Evolutionary conservation across 108 stramenopile genomes (phyloP), one percentile per base, ranked within the genome.

Genomic region (Cylindrotheca closterium): DNA sequence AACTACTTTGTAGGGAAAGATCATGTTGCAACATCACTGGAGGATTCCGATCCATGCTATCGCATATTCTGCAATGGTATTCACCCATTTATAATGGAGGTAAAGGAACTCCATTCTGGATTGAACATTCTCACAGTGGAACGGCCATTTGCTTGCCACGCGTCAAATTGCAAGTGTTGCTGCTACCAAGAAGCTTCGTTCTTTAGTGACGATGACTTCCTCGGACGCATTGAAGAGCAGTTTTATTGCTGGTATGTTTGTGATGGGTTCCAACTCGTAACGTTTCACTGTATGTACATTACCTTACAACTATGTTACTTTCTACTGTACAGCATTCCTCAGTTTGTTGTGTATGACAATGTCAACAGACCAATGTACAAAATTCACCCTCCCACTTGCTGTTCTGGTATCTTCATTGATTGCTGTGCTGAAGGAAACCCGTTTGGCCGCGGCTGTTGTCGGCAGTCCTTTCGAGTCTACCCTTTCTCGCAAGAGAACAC

Each of bases 361-460:
- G 27, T 68, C 2, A 73, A 68, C 4, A 66, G 72, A 10, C 52
- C 56, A 28, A 17, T 84, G 12, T 86, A 86, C 72, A 78, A 69
- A 37, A 45, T 86, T 45, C 79, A 86, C 56, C 65, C 51, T 49
- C 87, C 87, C 3, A 82, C 81, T 0, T 88, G 87, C 67, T 73
- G 65, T 46, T 72, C 79, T 17, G 87, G 87, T 25, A 51, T 78
- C 8, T 88, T 83, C 59, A 59, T 88, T 58, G 78, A 88, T 56
- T 83, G 82, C 48, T 84, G 81, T 50, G 80, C 83, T 21, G 87
- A 84, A 57, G 87, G 87, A 56, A 42, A 42, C 37, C 87, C 87
- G 23, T 88, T 83, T 51, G 80, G 83, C 42, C 73, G 76, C 49
- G 83, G 83, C 17, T 88, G 87, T 68, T 85, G 83, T 79, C 82